Percentiles rank a stretch among this genome's conserved stretches.
Evolutionary conservation across 306 rosid species (phyloP).

Genomic region (Casuarina glauca): DNA sequence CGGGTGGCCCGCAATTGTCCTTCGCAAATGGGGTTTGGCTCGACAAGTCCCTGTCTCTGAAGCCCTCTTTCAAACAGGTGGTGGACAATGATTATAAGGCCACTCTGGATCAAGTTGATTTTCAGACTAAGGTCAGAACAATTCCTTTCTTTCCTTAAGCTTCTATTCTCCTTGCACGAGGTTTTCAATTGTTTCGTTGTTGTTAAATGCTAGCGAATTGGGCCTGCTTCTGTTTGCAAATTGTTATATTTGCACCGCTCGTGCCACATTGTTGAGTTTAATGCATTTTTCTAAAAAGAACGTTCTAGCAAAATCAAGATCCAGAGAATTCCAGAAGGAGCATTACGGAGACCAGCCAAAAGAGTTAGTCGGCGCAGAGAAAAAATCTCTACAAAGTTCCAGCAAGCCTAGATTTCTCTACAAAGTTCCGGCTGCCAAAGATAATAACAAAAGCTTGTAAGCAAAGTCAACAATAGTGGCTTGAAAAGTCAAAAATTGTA

Average conservation of each 20-base stretch:
- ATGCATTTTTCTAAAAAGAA: too few relatives aligned
- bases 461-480: too few relatives aligned
- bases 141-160: background rate
- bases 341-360: too few relatives aligned
- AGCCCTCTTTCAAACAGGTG: constrained; percentile 66
- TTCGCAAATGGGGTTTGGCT: constrained; percentile 69
- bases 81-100: constrained; percentile 55
- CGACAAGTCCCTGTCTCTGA: constrained; percentile 53
- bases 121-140: constrained; percentile 46
- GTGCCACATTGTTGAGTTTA: background rate
- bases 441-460: too few relatives aligned
- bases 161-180: background rate
- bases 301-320: too few relatives aligned
- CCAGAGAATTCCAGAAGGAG: too few relatives aligned
- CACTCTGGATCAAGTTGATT: constrained; percentile 51
- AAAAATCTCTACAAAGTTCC: too few relatives aligned
- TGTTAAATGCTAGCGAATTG: background rate
- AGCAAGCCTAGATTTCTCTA: too few relatives aligned
- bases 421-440: too few relatives aligned
- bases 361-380: too few relatives aligned
- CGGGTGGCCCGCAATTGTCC: constrained; percentile 70
- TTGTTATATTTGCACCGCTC: background rate
- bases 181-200: background rate
- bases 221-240: background rate
- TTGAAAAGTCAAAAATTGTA: too few relatives aligned